Evolutionary conservation across 139 green algal species (phyloP).

Genomic region (Auxenochlorella protothecoides): DNA sequence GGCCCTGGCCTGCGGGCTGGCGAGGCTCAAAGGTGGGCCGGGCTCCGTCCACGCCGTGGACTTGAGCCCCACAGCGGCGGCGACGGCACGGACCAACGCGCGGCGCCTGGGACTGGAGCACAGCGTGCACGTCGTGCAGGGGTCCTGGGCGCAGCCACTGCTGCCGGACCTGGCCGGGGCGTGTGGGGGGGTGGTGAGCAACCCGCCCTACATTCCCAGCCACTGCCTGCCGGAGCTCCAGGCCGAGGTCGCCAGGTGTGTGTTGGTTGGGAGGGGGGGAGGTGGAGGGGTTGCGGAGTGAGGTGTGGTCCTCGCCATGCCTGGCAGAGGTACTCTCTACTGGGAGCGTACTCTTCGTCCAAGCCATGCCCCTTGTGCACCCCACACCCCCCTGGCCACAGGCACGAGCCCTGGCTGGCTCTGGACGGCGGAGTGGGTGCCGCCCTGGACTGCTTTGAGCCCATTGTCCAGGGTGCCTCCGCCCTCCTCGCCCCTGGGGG

Average conservation of each 20-base stretch:
- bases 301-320: too few relatives aligned
- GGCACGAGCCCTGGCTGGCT: slow-evolving; percentile 71
- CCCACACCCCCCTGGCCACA: neutral
- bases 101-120: slow-evolving; percentile 8
- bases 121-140: slow-evolving; percentile 32
- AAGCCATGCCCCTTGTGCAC: too few relatives aligned
- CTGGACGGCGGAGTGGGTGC: slow-evolving; percentile 64
- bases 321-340: too few relatives aligned
- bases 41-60: slow-evolving; percentile 55
- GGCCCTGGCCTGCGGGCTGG: slow-evolving; percentile 68
- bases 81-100: slow-evolving; percentile 50
- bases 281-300: neutral
- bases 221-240: slow-evolving; percentile 49
- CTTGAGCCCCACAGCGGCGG: slow-evolving; percentile 31
- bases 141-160: slow-evolving; percentile 67
- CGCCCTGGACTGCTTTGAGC: slow-evolving; percentile 48
- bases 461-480: slow-evolving; percentile 33
- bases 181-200: slow-evolving; percentile 76
- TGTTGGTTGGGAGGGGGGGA: neutral
- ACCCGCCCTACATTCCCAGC: slow-evolving; percentile 85
- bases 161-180: slow-evolving; percentile 15
- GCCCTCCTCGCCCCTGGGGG: slow-evolving; percentile 40
- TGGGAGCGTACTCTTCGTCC: too few relatives aligned
- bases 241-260: slow-evolving; percentile 25
- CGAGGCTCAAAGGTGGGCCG: slow-evolving; percentile 1